Conservation (phyloP, 768 basidiomycete genomes). For the Hericium rajendrae region DNA sequence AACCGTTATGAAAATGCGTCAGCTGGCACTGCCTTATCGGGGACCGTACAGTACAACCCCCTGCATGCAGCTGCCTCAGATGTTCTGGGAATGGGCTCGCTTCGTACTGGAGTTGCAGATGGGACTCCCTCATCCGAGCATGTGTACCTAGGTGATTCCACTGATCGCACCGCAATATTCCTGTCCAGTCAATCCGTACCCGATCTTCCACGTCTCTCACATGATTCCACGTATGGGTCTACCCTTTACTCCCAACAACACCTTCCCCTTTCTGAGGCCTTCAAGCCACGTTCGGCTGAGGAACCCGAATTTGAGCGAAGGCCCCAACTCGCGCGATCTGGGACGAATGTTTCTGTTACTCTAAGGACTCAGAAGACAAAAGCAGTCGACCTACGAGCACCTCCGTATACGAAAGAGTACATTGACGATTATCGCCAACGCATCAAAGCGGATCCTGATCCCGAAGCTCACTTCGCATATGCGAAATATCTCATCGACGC, state of each 20-base stretch:
- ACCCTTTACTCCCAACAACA: constrained; percentile 13
- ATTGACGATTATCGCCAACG: constrained; percentile 96
- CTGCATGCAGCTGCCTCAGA: constrained; percentile 72
- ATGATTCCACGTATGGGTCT: neutral
- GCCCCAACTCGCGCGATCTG: constrained; percentile 45
- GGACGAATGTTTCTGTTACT: constrained; percentile 45
- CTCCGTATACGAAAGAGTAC: constrained; percentile 90
- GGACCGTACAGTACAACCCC: constrained; percentile 39
- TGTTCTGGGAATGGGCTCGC: constrained; percentile 70
- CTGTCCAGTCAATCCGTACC: neutral
- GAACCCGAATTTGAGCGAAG: constrained; percentile 49
- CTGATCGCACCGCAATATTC: neutral
- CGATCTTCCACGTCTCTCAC: neutral
- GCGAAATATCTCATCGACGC: constrained; percentile 99
- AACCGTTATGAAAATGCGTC: neutral
- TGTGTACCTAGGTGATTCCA: constrained; percentile 3
- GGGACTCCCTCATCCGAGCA: constrained; percentile 6
- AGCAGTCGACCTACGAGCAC: constrained; percentile 71
- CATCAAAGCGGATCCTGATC: constrained; percentile 96
- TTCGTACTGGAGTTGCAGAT: constrained; percentile 26
- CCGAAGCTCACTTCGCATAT: constrained; percentile 94
- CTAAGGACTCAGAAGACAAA: constrained; percentile 61
- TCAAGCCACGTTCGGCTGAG: constrained; percentile 6
- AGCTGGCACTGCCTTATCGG: constrained; percentile 10
- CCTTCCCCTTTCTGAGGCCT: constrained; percentile 12